phyloP scores from a whole-genome alignment of 257 asterid genomes.

The Lycium barbarum region DNA sequence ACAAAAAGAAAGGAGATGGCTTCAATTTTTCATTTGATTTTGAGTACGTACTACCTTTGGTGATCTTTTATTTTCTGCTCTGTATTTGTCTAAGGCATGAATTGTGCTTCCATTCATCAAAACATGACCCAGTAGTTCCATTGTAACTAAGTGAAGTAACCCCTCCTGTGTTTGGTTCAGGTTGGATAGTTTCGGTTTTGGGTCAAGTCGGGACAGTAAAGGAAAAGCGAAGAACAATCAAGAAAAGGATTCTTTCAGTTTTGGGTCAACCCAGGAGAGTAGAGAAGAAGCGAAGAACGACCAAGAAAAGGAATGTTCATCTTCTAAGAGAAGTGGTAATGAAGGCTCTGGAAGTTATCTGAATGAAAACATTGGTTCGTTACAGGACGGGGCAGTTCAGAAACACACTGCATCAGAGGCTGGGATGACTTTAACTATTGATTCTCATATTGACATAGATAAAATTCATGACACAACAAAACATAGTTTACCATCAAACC shows the following conservation, averaged over 20 bases:
- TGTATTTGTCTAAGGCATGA: constrained; percentile 2
- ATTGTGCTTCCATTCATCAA: background rate
- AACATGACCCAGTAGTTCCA: constrained; percentile 21
- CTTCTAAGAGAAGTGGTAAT: constrained; percentile 36
- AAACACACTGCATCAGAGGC: constrained; percentile 47
- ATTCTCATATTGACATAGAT: constrained; percentile 44
- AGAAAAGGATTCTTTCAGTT: constrained; percentile 36
- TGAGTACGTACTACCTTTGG: constrained; percentile 56
- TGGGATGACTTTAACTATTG: constrained; percentile 42
- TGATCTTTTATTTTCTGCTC: constrained; percentile 20
- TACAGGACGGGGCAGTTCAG: constrained; percentile 39
- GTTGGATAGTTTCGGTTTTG: constrained; percentile 65
- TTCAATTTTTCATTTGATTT: constrained; percentile 82
- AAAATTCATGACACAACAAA: constrained; percentile 43
- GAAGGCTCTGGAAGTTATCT: constrained; percentile 38
- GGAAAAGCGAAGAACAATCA: constrained; percentile 44
- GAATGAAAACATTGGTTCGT: constrained; percentile 43
- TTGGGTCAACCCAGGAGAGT: constrained; percentile 16
- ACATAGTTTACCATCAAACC: constrained; percentile 46
- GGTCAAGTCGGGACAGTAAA: constrained; percentile 51
- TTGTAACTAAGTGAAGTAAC: constrained; percentile 32
- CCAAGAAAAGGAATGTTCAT: constrained; percentile 50
- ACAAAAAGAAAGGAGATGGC: constrained; percentile 59
- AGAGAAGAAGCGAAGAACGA: constrained; percentile 26
- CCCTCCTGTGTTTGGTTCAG: constrained; percentile 44